These are phyloP conservation scores for Stachybotrys echinatus DNA, from an alignment of 2,329 filamentous ascomycete genomes.

Conservation along the genomic window DNA sequence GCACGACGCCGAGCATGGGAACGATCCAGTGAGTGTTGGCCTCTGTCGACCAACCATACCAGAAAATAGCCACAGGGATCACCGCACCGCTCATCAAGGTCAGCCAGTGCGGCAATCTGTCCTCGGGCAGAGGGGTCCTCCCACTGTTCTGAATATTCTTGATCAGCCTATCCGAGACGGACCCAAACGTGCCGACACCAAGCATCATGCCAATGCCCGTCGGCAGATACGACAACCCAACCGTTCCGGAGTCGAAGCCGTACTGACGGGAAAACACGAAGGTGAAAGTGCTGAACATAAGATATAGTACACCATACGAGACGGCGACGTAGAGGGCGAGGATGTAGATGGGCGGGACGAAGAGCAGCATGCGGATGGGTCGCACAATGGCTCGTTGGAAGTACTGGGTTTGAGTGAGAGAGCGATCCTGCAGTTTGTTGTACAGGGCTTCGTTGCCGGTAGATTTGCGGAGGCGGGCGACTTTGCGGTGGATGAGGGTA, in stretches of 20 bases:
- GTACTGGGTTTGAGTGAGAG: slow-evolving; percentile 9
- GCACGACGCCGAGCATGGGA: slow-evolving; percentile 29
- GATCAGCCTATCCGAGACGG: slow-evolving; percentile 18
- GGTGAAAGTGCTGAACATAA: slow-evolving; percentile 44
- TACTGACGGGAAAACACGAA: slow-evolving; percentile 56
- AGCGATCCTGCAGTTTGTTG: slow-evolving; percentile 11
- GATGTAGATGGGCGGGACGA: slow-evolving; percentile 58
- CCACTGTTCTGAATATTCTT: slow-evolving; percentile 16
- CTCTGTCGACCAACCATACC: slow-evolving; percentile 23
- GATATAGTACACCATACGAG: slow-evolving; percentile 57
- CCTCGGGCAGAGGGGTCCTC: slow-evolving; percentile 16
- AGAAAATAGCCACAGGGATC: slow-evolving; percentile 18
- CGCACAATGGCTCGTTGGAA: slow-evolving; percentile 54
- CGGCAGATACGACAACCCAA: slow-evolving; percentile 24
- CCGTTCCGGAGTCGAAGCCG: slow-evolving; percentile 50
- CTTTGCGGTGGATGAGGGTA: slow-evolving; percentile 51
- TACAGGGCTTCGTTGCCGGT: slow-evolving; percentile 45
- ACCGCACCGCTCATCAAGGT: slow-evolving; percentile 16
- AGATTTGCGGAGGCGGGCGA: slow-evolving; percentile 48
- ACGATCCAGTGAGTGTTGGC: slow-evolving; percentile 20
- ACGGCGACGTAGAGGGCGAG: slow-evolving; percentile 62
- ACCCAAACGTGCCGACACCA: slow-evolving; percentile 16
- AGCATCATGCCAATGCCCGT: slow-evolving; percentile 20
- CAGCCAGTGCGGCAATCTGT: slow-evolving; percentile 20
- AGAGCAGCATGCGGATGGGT: slow-evolving; percentile 58